A percentile compares a stretch with the other conserved stretches of the same genome.
phyloP scores from a whole-genome alignment of 2,329 filamentous ascomycete species.

The Aspergillus sergii region DNA sequence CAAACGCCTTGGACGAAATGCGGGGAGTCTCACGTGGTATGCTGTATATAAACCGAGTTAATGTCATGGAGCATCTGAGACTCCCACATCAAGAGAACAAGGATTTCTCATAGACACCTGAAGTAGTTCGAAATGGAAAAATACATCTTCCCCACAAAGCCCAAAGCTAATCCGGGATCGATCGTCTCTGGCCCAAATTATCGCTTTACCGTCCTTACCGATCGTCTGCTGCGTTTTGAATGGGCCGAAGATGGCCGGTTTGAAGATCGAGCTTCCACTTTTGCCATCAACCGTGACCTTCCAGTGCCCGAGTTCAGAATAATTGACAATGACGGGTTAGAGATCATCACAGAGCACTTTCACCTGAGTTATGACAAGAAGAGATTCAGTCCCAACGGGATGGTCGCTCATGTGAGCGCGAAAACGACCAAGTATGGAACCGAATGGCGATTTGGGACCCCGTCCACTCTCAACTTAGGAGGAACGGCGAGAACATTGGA shows the following conservation, averaged over 20 bases:
- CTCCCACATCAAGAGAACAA: background rate
- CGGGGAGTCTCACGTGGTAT: background rate
- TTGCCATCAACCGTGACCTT: conserved; percentile 60
- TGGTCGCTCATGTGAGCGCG: conserved; percentile 51
- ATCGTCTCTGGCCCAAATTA: conserved; percentile 54
- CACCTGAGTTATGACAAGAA: conserved; percentile 63
- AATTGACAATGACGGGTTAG: conserved; percentile 52
- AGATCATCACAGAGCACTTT: conserved; percentile 59
- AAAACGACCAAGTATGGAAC: conserved; percentile 44
- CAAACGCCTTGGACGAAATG: background rate
- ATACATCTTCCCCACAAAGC: background rate
- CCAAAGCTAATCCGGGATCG: conserved; percentile 45
- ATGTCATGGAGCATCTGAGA: background rate
- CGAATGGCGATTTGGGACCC: conserved; percentile 58
- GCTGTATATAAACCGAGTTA: background rate
- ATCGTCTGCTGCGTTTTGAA: conserved; percentile 62
- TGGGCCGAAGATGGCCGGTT: conserved; percentile 63
- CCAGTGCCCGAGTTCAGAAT: conserved; percentile 53
- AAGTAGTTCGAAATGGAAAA: background rate
- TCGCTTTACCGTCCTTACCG: conserved; percentile 62
- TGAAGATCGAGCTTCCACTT: conserved; percentile 64
- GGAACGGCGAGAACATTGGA: conserved; percentile 60
- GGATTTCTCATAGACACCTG: too few species aligned
- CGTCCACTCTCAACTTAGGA: conserved; percentile 44
- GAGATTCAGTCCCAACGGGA: conserved; percentile 54